Base-by-base conservation (phyloP, 2,329 filamentous ascomycete genomes). In the Lasiodiplodia theobromae region DNA sequence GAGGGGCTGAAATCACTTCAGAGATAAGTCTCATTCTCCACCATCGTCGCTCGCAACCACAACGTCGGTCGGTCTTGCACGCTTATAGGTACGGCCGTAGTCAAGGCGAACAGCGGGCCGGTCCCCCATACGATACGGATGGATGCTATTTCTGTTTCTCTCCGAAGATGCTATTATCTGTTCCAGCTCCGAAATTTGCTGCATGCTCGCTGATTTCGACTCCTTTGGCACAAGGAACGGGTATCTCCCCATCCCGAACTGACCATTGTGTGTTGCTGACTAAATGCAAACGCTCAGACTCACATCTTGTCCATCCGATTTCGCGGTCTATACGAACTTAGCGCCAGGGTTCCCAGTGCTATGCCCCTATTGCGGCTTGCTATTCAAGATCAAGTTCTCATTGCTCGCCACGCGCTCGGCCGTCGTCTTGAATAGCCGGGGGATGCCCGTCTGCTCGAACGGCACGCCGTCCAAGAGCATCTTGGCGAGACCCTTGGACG, bases 371-470 rank as follows among this genome's bases (percentile, higher is more conserved):
- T 68, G 66, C 34, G 66, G 66, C 38, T 34, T 63, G 44, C 56
- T 68, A 21, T 63, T 21, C 57, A 68, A 28, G 23, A 68, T 63
- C 37, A 63, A 12, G 34, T 68, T 68, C 44, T 44, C 66, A 3
- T 63, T 23, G 47, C 47, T 62, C 47, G 56, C 66, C 31, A 80
- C 56, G 38, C 80, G 74, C 66, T 73, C 72, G 62, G 73, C 62
- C 0, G 75, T 77, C 18, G 78, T 75, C 70, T 80, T 73, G 57
- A 80, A 82, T 1, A 81, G 62, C 1, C 70, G 71, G 14, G 82
- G 80, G 14, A 84, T 70, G 0, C 79, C 79, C 0, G 80, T 79
- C 16, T 78, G 71, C 56, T 77, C 75, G 66, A 81, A 83, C 0
- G 69, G 57, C 0, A 56, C 47, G 2, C 71, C 75, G 2, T 77